A percentile compares a stretch with the other conserved stretches of the same genome.
phyloP scores from a whole-genome alignment of 2,329 filamentous ascomycete species.

The Pyrenochaeta sp. region DNA sequence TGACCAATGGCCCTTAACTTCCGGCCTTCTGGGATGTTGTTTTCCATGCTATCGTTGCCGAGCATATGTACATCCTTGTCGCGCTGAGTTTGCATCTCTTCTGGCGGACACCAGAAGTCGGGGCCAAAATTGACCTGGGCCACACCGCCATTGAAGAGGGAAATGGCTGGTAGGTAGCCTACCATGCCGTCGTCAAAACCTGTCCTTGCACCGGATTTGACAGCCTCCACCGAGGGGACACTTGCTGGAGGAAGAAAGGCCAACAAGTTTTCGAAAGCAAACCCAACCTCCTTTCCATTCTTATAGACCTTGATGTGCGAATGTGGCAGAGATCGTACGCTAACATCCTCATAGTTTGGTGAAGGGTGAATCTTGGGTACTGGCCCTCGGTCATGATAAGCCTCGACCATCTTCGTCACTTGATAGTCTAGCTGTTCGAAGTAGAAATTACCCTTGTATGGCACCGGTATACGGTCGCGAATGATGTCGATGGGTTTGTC shows the following conservation, averaged over 20 bases:
- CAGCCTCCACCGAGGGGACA: constrained; percentile 71
- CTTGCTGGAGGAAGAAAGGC: constrained; percentile 93
- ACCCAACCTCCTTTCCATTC: constrained; percentile 86
- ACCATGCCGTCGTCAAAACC: constrained; percentile 94
- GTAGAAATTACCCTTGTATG: constrained; percentile 91
- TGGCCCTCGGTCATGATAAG: constrained; percentile 58
- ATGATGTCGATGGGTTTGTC: constrained; percentile 80
- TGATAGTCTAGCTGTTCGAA: constrained; percentile 94
- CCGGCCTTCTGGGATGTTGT: constrained; percentile 36
- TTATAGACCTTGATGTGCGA: constrained; percentile 91
- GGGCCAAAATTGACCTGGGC: constrained; percentile 95
- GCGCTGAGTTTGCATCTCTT: constrained; percentile 60
- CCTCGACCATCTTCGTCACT: constrained; percentile 85
- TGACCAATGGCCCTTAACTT: constrained; percentile 72
- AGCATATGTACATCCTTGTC: constrained; percentile 43
- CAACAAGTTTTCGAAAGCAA: constrained; percentile 85
- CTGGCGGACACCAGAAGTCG: constrained; percentile 88
- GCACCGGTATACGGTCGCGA: constrained; percentile 92
- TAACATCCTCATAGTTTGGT: constrained; percentile 74
- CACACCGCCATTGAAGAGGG: constrained; percentile 88
- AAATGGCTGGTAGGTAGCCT: constrained; percentile 94
- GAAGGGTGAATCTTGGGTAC: constrained; percentile 73
- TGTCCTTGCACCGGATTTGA: constrained; percentile 78
- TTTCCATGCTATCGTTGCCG: constrained; percentile 23
- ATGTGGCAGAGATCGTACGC: constrained; percentile 85